Conservation (phyloP, 148 eudicot genomes). For the Heliamphora exappendiculata region DNA sequence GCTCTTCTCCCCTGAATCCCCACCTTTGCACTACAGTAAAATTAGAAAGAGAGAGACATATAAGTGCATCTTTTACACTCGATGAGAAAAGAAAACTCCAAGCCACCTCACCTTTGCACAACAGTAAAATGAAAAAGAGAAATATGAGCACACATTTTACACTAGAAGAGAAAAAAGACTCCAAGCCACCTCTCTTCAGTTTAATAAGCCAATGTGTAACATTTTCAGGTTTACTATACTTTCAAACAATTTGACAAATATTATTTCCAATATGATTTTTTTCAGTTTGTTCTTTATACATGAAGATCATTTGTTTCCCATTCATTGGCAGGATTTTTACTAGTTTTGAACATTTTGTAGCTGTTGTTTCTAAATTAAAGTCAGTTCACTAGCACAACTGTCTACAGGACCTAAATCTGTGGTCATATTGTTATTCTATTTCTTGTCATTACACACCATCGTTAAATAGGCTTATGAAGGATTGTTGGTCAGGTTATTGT, state of each 20-base stretch:
- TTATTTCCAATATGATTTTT: background rate
- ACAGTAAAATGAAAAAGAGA: background rate
- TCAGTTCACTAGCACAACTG: background rate
- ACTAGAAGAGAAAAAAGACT: background rate
- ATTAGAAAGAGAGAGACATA: background rate
- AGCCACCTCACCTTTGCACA: slow-evolving; percentile 84
- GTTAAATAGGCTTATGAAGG: no score
- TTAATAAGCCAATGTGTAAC: background rate
- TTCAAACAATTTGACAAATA: background rate
- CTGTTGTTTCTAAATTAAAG: background rate
- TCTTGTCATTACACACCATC: background rate
- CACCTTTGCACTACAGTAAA: slow-evolving; percentile 60
- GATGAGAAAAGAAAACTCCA: background rate
- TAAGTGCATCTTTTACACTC: background rate
- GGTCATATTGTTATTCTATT: background rate
- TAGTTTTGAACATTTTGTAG: background rate
- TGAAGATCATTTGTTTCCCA: background rate
- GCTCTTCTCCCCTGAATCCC: slow-evolving; percentile 43
- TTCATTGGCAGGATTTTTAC: background rate
- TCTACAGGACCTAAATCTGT: background rate
- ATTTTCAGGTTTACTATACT: background rate
- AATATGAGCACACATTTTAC: background rate
- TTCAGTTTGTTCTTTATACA: background rate
- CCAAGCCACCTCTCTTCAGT: background rate
- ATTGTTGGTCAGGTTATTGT: no score